Evolutionary conservation across 768 basidiomycete genomes (phyloP).

Genomic region (Podaxis sp.): DNA sequence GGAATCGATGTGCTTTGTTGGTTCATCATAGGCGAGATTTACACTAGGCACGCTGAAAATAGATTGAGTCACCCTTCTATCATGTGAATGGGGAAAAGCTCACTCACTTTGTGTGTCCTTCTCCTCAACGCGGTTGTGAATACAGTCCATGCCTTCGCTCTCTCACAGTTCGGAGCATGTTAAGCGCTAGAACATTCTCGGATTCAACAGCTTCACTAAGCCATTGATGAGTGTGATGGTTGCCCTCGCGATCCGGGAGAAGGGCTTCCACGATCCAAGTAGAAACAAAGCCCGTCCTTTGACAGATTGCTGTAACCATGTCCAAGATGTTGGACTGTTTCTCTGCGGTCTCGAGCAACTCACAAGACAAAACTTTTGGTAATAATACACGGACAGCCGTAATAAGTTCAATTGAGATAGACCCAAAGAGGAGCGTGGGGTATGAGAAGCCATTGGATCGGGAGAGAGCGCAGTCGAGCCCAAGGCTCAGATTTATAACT

Average conservation of each 20-base stretch:
- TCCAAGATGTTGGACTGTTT: neutral
- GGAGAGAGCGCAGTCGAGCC: neutral
- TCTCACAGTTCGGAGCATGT: neutral
- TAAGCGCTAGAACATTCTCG: neutral
- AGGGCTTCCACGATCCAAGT: neutral
- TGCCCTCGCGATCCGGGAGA: neutral
- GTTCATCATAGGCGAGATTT: neutral
- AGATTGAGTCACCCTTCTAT: neutral
- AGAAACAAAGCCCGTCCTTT: slow-evolving; percentile 1
- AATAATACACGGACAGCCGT: neutral
- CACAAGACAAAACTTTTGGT: neutral
- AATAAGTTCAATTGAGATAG: slow-evolving; percentile 1
- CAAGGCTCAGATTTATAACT: neutral
- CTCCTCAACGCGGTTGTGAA: neutral
- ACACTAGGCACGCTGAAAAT: neutral
- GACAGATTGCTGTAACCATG: slow-evolving; percentile 5
- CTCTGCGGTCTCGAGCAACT: neutral
- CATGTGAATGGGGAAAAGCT: neutral
- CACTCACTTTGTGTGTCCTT: neutral
- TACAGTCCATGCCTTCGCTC: neutral
- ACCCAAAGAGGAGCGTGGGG: slow-evolving; percentile 5
- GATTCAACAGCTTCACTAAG: neutral
- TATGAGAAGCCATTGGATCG: neutral
- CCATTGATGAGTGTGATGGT: neutral
- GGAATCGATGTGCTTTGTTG: too few relatives aligned